Conservation (phyloP, 116 monocot genomes). For the Papilionanthe hybrid region DNA sequence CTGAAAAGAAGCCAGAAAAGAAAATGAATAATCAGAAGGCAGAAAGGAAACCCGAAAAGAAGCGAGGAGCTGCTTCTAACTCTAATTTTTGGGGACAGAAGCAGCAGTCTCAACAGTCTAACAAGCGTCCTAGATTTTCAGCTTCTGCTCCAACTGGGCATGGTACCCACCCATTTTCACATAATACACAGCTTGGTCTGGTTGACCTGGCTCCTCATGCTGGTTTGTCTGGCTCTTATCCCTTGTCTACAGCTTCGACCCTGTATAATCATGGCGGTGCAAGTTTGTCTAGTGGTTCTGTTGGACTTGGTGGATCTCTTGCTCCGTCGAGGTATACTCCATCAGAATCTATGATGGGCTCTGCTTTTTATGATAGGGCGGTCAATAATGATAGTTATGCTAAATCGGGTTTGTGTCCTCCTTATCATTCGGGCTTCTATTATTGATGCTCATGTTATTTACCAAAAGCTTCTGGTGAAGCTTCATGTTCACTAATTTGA, state of each 20-base stretch:
- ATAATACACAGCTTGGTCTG: neutral
- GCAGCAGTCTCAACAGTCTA: neutral
- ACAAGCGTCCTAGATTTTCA: neutral
- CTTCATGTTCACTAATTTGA: neutral
- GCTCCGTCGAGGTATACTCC: slow-evolving; percentile 26
- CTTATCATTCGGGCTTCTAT: slow-evolving; percentile 22
- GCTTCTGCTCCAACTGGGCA: neutral
- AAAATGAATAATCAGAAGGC: neutral
- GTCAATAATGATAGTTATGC: slow-evolving; percentile 15
- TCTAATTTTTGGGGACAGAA: neutral
- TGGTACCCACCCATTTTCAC: neutral
- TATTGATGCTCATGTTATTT: neutral
- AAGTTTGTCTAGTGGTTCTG: slow-evolving; percentile 6
- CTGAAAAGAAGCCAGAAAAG: neutral
- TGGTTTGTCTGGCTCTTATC: slow-evolving; percentile 30
- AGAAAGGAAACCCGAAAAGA: slow-evolving; percentile 4
- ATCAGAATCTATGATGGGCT: slow-evolving; percentile 21
- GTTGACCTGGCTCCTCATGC: slow-evolving; percentile 30
- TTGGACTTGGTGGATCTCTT: slow-evolving; percentile 17
- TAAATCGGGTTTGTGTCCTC: neutral
- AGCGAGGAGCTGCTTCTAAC: neutral
- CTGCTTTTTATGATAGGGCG: slow-evolving; percentile 16
- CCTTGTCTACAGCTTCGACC: slow-evolving; percentile 16
- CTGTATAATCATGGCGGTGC: slow-evolving; percentile 25
- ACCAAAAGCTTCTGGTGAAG: neutral